Evolutionary conservation across 2,329 filamentous ascomycete genomes (phyloP).

Genomic region (Delphinella strobiligena): DNA sequence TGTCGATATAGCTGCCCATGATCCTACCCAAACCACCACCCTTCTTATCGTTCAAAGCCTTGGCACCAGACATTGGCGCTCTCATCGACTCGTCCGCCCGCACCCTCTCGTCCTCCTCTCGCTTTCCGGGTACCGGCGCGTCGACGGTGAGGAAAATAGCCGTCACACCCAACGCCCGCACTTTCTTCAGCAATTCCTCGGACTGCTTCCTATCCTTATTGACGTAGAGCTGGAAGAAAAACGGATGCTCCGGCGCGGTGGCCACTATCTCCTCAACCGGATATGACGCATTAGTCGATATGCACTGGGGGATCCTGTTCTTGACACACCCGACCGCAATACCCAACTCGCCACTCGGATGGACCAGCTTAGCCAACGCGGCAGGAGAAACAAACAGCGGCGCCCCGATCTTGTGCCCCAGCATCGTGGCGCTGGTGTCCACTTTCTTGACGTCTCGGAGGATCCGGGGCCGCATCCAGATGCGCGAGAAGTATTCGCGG

Average conservation of each 20-base stretch:
- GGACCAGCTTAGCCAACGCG: slow-evolving; percentile 24
- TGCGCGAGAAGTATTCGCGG: slow-evolving; percentile 29
- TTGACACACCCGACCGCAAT: slow-evolving; percentile 20
- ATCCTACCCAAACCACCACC: slow-evolving; percentile 44
- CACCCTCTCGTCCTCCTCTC: slow-evolving; percentile 35
- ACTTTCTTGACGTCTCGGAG: slow-evolving; percentile 26
- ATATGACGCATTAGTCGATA: slow-evolving; percentile 22
- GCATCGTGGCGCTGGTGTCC: slow-evolving; percentile 20
- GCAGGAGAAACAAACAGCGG: slow-evolving; percentile 27
- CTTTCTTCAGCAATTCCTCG: slow-evolving; percentile 35
- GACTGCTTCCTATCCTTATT: slow-evolving; percentile 43
- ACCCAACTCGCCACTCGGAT: slow-evolving; percentile 26
- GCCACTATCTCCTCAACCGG: slow-evolving; percentile 21
- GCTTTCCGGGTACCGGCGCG: slow-evolving; percentile 44
- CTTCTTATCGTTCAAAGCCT: slow-evolving; percentile 39
- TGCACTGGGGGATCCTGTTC: slow-evolving; percentile 17
- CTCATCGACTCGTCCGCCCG: slow-evolving; percentile 34
- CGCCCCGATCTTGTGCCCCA: slow-evolving; percentile 20
- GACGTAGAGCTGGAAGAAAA: slow-evolving; percentile 53
- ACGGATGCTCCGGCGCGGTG: slow-evolving; percentile 14
- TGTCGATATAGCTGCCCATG: slow-evolving; percentile 46
- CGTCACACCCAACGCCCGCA: slow-evolving; percentile 35
- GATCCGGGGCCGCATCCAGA: slow-evolving; percentile 36
- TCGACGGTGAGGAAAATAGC: slow-evolving; percentile 50
- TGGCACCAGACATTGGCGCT: slow-evolving; percentile 39